Conservation (phyloP, 169 alveolate genomes). For the Perkinsus chesapeaki region DNA sequence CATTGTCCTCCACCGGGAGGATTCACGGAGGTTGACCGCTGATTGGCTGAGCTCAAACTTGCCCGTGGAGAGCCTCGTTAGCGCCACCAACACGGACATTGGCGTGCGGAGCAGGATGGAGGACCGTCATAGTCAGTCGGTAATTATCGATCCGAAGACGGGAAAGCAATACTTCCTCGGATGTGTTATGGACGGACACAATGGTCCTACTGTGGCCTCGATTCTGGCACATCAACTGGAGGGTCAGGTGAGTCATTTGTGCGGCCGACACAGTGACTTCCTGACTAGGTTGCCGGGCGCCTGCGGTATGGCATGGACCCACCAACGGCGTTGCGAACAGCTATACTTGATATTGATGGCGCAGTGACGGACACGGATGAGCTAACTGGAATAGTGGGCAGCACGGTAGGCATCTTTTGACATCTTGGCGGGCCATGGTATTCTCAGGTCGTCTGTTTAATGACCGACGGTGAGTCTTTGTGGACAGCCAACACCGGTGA, state of each 20-base stretch:
- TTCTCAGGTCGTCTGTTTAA: neutral
- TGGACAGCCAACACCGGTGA: neutral
- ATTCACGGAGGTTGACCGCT: neutral
- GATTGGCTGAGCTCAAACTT: neutral
- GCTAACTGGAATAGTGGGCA: neutral
- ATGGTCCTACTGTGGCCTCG: neutral
- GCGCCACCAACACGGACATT: neutral
- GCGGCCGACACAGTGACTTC: neutral
- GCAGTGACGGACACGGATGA: neutral
- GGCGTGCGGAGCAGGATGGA: neutral
- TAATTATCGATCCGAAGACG: neutral
- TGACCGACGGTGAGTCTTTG: neutral
- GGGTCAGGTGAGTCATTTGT: neutral
- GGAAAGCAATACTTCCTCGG: neutral
- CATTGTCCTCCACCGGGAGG: neutral
- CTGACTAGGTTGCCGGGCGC: neutral
- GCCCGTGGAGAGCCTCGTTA: neutral
- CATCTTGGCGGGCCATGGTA: neutral
- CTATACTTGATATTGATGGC: neutral
- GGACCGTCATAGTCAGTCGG: neutral
- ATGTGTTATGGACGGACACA: neutral
- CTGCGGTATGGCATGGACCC: neutral
- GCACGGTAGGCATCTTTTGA: neutral
- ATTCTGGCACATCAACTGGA: neutral
- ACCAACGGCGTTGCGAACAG: neutral